Evolutionary conservation across 2,329 filamentous ascomycete species (phyloP), one percentile per base, ranked within the genome.

Genomic region (Diaporthe amygdali): DNA sequence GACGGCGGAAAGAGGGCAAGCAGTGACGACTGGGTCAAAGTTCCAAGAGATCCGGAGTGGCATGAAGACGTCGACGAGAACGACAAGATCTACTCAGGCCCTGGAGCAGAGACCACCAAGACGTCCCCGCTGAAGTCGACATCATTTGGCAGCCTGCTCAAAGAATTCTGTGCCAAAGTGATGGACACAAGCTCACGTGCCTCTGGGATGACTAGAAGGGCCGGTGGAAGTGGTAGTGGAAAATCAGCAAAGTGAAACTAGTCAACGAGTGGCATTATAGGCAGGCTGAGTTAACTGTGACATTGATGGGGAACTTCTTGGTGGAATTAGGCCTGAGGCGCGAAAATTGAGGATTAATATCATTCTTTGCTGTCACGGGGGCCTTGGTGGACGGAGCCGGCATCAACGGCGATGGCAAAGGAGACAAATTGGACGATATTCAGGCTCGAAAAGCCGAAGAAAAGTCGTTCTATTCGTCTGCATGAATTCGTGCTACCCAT

Each of bases 121-220:
- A 10, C 41, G 2, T 14, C 56, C 7, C 2, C 12, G 14, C 12
- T 68, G 2, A 68, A 68, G 17, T 32, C 52, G 2, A 59, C 44
- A 22, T 51, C 44, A 14, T 27, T 68, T 27, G 41, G 51, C 34
- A 59, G 66, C 30, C 44, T 68, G 2, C 49, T 68, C 30, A 68
- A 59, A 44, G 66, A 68, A 52, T 68, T 68, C 15, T 68, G 66
- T 2, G 22, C 22, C 30, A 68, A 68, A 27, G 17, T 51, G 15
- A 59, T 68, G 30, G 46, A 59, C 14, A 68, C 52, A 37, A 68
- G 52, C 66, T 59, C 52, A 41, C 59, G 44, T 49, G 30, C 44
- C 9, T 51, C 66, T 30, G 52, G 52, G 20, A 56, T 68, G 17
- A 49, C 41, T 25, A 39, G 66, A 22, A 49, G 66, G 66, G 54